Percentiles rank a stretch among this genome's conserved stretches.
These are phyloP conservation scores for Claviceps africana DNA, from an alignment of 2,329 filamentous ascomycete species.

Conservation along the genomic window DNA sequence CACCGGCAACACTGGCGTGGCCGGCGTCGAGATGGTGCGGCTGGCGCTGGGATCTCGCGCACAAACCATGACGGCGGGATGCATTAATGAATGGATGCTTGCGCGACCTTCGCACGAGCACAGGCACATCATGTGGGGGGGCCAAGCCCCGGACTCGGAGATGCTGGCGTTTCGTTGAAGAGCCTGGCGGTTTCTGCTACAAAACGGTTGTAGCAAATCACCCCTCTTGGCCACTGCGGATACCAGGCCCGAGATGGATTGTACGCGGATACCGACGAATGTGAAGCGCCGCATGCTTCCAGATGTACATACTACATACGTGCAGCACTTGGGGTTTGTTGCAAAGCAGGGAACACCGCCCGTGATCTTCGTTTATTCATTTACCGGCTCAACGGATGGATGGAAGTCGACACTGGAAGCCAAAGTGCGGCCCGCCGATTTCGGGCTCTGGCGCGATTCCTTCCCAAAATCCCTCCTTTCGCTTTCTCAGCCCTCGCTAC, in stretches of 20 bases:
- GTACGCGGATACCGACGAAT: conserved; percentile 13
- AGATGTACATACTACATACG: too few species aligned
- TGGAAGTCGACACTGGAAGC: too few species aligned
- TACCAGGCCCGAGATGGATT: conserved; percentile 12
- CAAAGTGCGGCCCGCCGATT: too few species aligned
- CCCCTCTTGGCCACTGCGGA: conserved; percentile 3
- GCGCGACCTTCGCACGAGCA: not conserved
- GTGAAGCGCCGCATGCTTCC: conserved; percentile 8
- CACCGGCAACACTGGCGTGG: not conserved
- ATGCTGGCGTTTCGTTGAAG: conserved; percentile 5
- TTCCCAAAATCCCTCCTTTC: too few species aligned
- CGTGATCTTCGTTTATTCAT: too few species aligned
- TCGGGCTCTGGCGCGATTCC: too few species aligned
- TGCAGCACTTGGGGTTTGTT: too few species aligned
- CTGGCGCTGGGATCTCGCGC: not conserved
- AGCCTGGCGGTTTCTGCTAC: conserved; percentile 20
- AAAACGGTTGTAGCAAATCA: conserved; percentile 21
- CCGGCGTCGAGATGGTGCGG: conserved; percentile 1
- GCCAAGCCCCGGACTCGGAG: conserved; percentile 13
- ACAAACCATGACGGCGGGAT: conserved; percentile 4
- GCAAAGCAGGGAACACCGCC: too few species aligned
- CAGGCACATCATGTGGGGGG: conserved; percentile 14
- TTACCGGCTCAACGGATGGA: too few species aligned
- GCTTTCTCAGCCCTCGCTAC: too few species aligned
- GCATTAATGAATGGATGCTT: too few species aligned